Base-by-base conservation (phyloP, 306 rosid species). In the Trifolium dubium region DNA sequence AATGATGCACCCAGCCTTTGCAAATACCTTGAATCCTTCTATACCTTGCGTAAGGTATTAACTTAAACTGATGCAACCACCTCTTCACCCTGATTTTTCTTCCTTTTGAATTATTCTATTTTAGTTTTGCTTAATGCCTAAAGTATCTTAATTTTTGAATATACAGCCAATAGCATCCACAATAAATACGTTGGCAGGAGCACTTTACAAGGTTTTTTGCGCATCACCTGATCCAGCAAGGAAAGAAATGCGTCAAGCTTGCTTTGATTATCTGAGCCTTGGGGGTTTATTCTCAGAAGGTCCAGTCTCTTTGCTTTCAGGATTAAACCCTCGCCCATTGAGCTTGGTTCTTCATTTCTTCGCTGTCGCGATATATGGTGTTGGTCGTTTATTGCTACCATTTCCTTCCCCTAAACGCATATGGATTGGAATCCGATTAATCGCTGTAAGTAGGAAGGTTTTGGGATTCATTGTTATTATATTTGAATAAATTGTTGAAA, bases 131-230 rank as follows among this genome's bases (percentile, higher is more conserved):
- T 29, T 51, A 32, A 35, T 9, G 14, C 15, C 18, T 56, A 11
- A 72, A 10, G 17, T 17, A 29, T 72, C 32, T 12, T 50, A 35
- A 71, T 79, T 8, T 59, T 68, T 83, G 13, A 40, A 77, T 58
- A 62, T 75, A 79, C 86, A 93, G 98, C 98, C 98, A 7, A 96
- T 93, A 73, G 98, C 98, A 72, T 89, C 97, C 79, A 91, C 98
- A n/a, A 91, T 93, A 64, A 93, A 93, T 80, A 93, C 98, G 9
- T 81, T 93, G 83, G 97, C 98, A 2, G 97, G 98, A 67, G 98
- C 98, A 18, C 90, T 93, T n/a, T 86, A 93, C 85, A 93, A 88
- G 86, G 98, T 93, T 9, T 93, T 93, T 60, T 86, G 92, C 34
- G 90, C 98, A 47, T 93, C 98, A 59, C 89, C 97, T 6, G 97